Evolutionary conservation across 306 rosid genomes (phyloP).

Genomic region (Delonix regia): DNA sequence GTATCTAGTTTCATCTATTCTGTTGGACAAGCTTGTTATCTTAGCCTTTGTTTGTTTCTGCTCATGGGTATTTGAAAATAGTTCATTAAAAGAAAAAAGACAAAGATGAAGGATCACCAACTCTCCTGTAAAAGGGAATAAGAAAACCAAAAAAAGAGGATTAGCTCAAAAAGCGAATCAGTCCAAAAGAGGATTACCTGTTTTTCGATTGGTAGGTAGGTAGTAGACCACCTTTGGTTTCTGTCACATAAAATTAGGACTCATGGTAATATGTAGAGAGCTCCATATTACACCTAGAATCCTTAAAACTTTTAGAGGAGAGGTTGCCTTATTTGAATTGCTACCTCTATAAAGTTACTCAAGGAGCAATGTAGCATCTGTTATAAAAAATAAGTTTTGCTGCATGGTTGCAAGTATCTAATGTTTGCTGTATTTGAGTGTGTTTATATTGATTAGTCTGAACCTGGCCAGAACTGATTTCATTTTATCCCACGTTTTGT

Average conservation of each 20-base stretch:
- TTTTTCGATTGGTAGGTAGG: not conserved
- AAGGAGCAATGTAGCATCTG: constrained; percentile 11
- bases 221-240: not conserved
- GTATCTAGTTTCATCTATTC: not conserved
- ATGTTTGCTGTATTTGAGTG: not conserved
- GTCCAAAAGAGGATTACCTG: not conserved
- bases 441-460: constrained; percentile 8
- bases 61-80: not conserved
- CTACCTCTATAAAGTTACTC: not conserved
- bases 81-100: not conserved
- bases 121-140: not conserved
- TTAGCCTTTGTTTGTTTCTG: not conserved
- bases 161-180: not conserved
- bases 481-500: not conserved
- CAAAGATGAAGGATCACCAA: not conserved
- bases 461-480: not conserved
- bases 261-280: constrained; percentile 5
- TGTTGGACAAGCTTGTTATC: not conserved
- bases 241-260: not conserved
- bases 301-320: constrained; percentile 8
- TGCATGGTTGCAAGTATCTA: not conserved
- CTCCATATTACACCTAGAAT: not conserved
- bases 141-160: not conserved
- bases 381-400: not conserved
- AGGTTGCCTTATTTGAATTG: not conserved